Evolutionary conservation across 1,139 yeast genomes (phyloP).

Genomic region (Saccharomyces pastorianus): DNA sequence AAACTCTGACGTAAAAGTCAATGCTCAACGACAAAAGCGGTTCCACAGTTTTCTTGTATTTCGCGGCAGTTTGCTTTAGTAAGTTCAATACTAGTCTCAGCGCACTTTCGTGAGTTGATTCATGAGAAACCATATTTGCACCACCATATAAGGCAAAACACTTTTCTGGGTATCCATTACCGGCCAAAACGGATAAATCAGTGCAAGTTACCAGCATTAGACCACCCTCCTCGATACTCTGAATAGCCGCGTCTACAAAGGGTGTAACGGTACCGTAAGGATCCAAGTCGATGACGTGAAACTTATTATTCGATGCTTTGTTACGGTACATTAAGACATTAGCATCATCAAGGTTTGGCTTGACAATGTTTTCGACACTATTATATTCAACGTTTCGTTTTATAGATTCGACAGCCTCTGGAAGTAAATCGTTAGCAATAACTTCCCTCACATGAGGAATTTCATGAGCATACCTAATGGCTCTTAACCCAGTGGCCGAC

Average conservation of each 20-base stretch:
- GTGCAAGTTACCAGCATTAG: conserved; percentile 86
- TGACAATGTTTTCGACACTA: conserved; percentile 45
- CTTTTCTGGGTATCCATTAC: conserved; percentile 92
- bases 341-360: conserved; percentile 79
- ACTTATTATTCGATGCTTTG: conserved; percentile 38
- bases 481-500: conserved; percentile 91
- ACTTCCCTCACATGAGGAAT: conserved; percentile 63
- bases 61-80: conserved; percentile 78
- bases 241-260: conserved; percentile 83
- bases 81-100: conserved; percentile 70
- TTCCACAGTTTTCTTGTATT: conserved; percentile 77
- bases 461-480: conserved; percentile 87
- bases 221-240: conserved; percentile 74
- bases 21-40: conserved; percentile 80
- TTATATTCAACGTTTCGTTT: conserved; percentile 63
- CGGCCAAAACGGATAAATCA: conserved; percentile 91
- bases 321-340: conserved; percentile 63
- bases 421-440: conserved; percentile 81
- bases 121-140: conserved; percentile 64
- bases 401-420: conserved; percentile 82
- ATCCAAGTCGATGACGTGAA: conserved; percentile 86
- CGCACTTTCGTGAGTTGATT: conserved; percentile 89
- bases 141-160: conserved; percentile 97
- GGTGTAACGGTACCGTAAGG: conserved; percentile 98
- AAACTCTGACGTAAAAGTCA: conserved; percentile 85